A percentile compares a stretch with the other conserved stretches of the same genome.
Evolutionary conservation across 108 stramenopile species (phyloP).

Genomic region (Nitzschia inconspicua): DNA sequence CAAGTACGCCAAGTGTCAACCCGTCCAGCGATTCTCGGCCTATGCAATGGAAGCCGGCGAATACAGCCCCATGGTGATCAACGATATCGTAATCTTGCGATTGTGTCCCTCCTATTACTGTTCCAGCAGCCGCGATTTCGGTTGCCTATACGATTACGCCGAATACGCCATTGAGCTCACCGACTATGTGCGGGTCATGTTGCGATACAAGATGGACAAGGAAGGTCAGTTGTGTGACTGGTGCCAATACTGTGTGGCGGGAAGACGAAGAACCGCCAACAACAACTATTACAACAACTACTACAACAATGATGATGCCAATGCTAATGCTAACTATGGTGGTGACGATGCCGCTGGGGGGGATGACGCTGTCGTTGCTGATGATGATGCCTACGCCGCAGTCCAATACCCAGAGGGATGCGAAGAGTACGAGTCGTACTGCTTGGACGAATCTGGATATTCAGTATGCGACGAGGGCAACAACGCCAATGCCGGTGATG

Average conservation of each 20-base stretch:
- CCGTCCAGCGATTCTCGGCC: conserved; percentile 55
- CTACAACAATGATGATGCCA: conserved; percentile 16
- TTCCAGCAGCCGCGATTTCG: conserved; percentile 29
- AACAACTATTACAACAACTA: conserved; percentile 17
- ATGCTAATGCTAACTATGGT: conserved; percentile 8
- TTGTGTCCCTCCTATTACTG: conserved; percentile 49
- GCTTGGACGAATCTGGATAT: conserved; percentile 17
- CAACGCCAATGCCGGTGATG: not conserved
- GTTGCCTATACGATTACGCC: conserved; percentile 48
- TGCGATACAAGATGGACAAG: conserved; percentile 37
- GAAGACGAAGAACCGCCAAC: conserved; percentile 3
- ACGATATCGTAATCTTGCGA: conserved; percentile 61
- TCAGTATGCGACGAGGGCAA: conserved; percentile 17
- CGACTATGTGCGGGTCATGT: conserved; percentile 59
- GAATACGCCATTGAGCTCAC: conserved; percentile 52
- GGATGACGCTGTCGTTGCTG: not conserved
- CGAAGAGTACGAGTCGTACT: conserved; percentile 27
- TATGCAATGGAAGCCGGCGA: conserved; percentile 54
- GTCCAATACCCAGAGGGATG: conserved; percentile 14
- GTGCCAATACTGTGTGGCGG: conserved; percentile 32
- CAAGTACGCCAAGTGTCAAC: conserved; percentile 61
- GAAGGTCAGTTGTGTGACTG: conserved; percentile 45
- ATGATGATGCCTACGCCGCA: conserved; percentile 10
- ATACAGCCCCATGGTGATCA: conserved; percentile 48
- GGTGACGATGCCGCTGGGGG: conserved; percentile 16